Evolutionary conservation across 345 rosid genomes (phyloP).

Genomic region (Eutrema japonicum): DNA sequence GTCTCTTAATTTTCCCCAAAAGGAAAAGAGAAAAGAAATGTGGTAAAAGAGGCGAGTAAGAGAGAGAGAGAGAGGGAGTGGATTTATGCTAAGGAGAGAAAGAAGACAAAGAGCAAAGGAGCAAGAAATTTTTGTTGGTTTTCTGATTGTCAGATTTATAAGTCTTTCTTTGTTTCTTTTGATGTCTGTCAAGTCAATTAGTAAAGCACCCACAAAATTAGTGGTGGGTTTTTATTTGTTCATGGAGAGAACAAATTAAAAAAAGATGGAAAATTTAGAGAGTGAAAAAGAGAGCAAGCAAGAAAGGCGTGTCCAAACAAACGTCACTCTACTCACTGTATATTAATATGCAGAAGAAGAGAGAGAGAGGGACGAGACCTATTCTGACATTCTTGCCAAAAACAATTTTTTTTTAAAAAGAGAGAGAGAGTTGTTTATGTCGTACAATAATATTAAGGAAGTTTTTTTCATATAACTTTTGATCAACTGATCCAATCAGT

Average conservation of each 20-base stretch:
- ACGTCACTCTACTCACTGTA: conserved; percentile 38
- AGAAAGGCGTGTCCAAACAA: conserved; percentile 39
- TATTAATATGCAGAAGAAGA: conserved; percentile 9
- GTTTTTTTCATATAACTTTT: conserved; percentile 9
- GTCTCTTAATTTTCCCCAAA: conserved; percentile 7
- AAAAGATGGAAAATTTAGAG: conserved; percentile 31
- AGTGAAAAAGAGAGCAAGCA: conserved; percentile 35
- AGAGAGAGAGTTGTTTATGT: background rate
- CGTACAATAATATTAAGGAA: conserved; percentile 7
- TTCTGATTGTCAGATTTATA: conserved; percentile 41
- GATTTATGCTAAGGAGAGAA: conserved; percentile 50
- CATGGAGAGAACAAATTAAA: background rate
- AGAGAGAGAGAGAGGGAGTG: conserved; percentile 39
- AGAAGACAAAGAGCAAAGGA: conserved; percentile 61
- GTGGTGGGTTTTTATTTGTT: conserved; percentile 41
- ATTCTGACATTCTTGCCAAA: conserved; percentile 46
- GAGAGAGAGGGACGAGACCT: conserved; percentile 24
- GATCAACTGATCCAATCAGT: conserved; percentile 42
- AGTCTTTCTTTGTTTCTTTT: conserved; percentile 12
- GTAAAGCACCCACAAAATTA: conserved; percentile 45
- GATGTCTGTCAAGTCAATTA: conserved; percentile 43
- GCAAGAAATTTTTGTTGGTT: conserved; percentile 43
- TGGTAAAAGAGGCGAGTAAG: conserved; percentile 38
- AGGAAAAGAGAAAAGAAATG: conserved; percentile 43
- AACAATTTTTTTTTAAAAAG: background rate